Percentiles rank a stretch among this genome's conserved stretches.
Evolutionary conservation across 2,329 filamentous ascomycete genomes (phyloP).

Genomic region (Incumbomyces lentus): DNA sequence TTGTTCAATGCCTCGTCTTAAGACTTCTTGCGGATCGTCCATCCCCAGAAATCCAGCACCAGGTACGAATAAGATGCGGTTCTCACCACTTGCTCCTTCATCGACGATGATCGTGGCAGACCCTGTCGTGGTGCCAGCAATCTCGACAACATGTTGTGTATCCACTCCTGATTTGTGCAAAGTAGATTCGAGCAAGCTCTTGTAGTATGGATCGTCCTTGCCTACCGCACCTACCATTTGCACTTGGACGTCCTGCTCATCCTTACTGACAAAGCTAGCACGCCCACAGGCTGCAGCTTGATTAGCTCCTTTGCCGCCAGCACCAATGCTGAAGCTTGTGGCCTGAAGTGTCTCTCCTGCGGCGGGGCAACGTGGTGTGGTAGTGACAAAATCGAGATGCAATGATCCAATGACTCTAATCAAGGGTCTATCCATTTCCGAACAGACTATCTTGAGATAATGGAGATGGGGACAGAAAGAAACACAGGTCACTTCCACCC

Average conservation of each 20-base stretch:
- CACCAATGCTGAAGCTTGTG: slow-evolving; percentile 64
- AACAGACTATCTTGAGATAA: neutral
- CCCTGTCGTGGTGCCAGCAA: slow-evolving; percentile 48
- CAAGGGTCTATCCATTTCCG: slow-evolving; percentile 24
- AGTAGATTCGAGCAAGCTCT: slow-evolving; percentile 46
- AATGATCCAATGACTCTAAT: slow-evolving; percentile 87
- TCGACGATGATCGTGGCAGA: slow-evolving; percentile 69
- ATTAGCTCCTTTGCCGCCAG: slow-evolving; percentile 91
- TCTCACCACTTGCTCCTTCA: slow-evolving; percentile 56
- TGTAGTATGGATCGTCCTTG: slow-evolving; percentile 50
- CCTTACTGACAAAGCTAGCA: slow-evolving; percentile 43
- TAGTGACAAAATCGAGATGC: slow-evolving; percentile 86
- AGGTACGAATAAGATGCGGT: slow-evolving; percentile 63
- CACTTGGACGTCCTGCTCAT: slow-evolving; percentile 36
- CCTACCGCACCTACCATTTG: slow-evolving; percentile 69
- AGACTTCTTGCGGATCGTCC: slow-evolving; percentile 30
- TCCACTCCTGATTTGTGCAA: slow-evolving; percentile 55
- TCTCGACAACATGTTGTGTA: slow-evolving; percentile 41
- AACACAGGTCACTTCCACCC: no score
- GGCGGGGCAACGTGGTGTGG: slow-evolving; percentile 70
- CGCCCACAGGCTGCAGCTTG: slow-evolving; percentile 84
- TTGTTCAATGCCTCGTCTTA: slow-evolving; percentile 26
- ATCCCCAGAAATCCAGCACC: slow-evolving; percentile 54
- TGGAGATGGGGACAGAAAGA: neutral
- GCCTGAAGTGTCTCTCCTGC: slow-evolving; percentile 83